Percentiles rank a stretch among this genome's conserved stretches.
phyloP scores from a whole-genome alignment of 768 basidiomycete species.

The Rhodosporidiobolus odoratus region DNA sequence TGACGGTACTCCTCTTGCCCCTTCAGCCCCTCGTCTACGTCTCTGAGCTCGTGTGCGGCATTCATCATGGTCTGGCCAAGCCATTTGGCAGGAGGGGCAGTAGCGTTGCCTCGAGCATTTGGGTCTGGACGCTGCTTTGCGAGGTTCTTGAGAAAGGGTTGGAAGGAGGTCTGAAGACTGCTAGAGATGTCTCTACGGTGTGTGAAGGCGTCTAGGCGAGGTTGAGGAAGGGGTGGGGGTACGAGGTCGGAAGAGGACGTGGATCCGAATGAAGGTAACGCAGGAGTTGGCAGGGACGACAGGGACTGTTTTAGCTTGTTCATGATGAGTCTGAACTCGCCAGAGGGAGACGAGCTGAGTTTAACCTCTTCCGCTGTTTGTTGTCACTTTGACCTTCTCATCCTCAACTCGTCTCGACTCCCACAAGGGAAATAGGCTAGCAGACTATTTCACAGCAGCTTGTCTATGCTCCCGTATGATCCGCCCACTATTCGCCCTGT shows the following conservation, averaged over 20 bases:
- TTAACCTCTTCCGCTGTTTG: no score
- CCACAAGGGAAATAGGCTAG: no score
- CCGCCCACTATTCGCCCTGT: no score
- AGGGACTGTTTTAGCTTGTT: neutral
- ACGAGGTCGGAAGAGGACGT: neutral
- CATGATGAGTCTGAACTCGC: no score
- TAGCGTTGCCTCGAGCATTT: neutral
- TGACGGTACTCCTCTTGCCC: neutral
- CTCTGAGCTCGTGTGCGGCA: neutral
- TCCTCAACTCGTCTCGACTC: no score
- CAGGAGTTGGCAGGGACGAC: neutral
- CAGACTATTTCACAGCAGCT: no score
- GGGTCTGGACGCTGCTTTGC: conserved; percentile 3
- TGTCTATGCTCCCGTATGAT: no score
- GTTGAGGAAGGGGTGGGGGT: neutral
- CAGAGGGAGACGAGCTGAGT: no score
- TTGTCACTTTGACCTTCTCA: no score
- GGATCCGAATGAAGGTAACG: neutral
- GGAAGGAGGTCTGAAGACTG: neutral
- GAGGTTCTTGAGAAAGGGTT: neutral
- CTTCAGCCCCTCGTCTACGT: neutral
- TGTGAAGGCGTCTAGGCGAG: neutral
- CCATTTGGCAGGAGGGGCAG: neutral
- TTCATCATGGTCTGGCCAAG: neutral
- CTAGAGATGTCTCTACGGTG: neutral